Evolutionary conservation across 2,329 filamentous ascomycete genomes (phyloP).

Genomic region (Alternaria brassicicola): DNA sequence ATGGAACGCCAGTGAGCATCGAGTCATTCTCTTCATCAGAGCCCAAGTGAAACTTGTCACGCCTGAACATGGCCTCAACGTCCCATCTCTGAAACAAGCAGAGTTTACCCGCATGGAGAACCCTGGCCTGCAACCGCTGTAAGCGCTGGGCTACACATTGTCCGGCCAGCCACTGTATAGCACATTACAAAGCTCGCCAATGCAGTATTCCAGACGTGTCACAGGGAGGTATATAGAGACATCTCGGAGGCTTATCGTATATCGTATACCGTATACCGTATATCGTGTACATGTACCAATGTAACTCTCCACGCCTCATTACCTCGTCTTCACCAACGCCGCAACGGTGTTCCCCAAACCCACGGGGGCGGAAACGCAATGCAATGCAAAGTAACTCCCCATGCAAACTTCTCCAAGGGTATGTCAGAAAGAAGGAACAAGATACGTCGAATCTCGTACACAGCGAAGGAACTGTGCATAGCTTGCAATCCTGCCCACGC

Average conservation of each 20-base stretch:
- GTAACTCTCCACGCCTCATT: neutral
- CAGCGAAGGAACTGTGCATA: neutral
- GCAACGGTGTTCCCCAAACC: neutral
- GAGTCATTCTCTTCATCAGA: neutral
- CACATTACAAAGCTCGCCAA: neutral
- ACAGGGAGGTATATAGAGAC: neutral
- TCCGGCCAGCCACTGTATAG: neutral
- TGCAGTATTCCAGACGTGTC: neutral
- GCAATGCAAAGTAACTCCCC: neutral
- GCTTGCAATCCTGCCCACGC: neutral
- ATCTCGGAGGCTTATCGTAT: neutral
- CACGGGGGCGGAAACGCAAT: neutral
- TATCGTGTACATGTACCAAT: neutral
- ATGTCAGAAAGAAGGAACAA: neutral
- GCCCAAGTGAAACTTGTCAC: neutral
- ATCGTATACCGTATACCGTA: neutral
- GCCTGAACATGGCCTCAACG: neutral
- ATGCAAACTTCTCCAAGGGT: neutral
- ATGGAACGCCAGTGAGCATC: neutral
- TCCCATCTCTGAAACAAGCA: neutral
- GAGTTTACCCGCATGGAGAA: neutral
- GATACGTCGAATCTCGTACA: neutral
- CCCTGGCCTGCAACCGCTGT: neutral
- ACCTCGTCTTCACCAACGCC: neutral
- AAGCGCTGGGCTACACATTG: neutral